Evolutionary conservation across 768 basidiomycete genomes (phyloP).

Genomic region (Chalciporus sphaerocephalus): DNA sequence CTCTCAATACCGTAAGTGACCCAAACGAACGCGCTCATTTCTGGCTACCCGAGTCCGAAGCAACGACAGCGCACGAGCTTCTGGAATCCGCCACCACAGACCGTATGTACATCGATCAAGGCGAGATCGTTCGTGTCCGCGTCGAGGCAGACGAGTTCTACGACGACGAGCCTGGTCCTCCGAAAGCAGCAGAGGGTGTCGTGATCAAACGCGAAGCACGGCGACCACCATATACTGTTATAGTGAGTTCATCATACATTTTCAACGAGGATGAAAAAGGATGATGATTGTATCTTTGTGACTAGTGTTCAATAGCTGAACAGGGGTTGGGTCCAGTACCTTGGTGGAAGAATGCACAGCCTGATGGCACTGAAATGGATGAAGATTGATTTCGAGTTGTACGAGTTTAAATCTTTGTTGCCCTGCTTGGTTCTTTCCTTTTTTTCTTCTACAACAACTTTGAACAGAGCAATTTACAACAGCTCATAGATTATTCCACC

Average conservation of each 20-base stretch:
- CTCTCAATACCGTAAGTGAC: conserved; percentile 45
- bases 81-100: conserved; percentile 62
- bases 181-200: conserved; percentile 69
- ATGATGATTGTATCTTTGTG: not conserved
- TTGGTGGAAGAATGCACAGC: conserved; percentile 64
- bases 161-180: conserved; percentile 83
- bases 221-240: conserved; percentile 64
- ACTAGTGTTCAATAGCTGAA: conserved; percentile 78
- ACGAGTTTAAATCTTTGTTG: not conserved
- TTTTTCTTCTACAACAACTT: not conserved
- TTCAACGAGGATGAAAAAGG: not conserved
- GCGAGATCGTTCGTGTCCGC: conserved; percentile 71
- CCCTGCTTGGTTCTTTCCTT: not conserved
- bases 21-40: conserved; percentile 80
- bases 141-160: conserved; percentile 81
- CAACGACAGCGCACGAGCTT: conserved; percentile 51
- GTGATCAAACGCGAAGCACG: conserved; percentile 46
- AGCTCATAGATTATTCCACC: no score
- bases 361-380: conserved; percentile 40
- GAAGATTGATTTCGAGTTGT: conserved; percentile 32
- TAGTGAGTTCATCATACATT: conserved; percentile 41
- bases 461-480: no score
- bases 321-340: conserved; percentile 73
- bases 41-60: conserved; percentile 66
- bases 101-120: conserved; percentile 78